These are phyloP conservation scores for Kernera saxatilis DNA, from an alignment of 345 rosid species.

Conservation along the genomic window DNA sequence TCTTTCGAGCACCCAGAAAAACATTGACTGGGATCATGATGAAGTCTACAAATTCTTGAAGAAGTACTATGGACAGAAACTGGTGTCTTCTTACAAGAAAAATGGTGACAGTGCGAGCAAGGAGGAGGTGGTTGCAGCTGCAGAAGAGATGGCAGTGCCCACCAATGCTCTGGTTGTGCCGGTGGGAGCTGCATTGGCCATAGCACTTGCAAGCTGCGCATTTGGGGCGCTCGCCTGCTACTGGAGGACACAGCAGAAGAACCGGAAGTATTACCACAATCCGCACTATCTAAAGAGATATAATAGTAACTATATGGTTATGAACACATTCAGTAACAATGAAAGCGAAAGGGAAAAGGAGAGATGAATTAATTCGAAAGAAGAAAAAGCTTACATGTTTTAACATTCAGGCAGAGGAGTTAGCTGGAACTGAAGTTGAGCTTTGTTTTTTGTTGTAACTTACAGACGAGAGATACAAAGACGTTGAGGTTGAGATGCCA, in stretches of 20 bases:
- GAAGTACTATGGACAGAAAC: constrained; percentile 58
- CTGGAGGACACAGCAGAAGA: constrained; percentile 97
- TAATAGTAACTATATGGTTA: constrained; percentile 44
- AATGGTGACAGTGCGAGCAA: constrained; percentile 34
- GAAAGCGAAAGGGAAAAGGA: constrained; percentile 34
- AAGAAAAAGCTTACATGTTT: constrained; percentile 18
- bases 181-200: constrained; percentile 92
- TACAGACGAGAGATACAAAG: constrained; percentile 26
- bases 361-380: constrained; percentile 16
- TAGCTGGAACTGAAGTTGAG: constrained; percentile 16
- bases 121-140: constrained; percentile 35
- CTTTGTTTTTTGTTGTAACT: constrained; percentile 20
- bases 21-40: constrained; percentile 60
- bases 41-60: constrained; percentile 74
- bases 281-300: constrained; percentile 80
- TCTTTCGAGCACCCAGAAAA: constrained; percentile 30
- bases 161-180: constrained; percentile 83
- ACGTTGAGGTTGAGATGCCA: constrained; percentile 28
- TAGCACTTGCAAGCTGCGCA: constrained; percentile 94
- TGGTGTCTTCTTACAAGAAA: constrained; percentile 62
- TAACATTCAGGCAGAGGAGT: constrained; percentile 3
- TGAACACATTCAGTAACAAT: constrained; percentile 32
- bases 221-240: constrained; percentile 95
- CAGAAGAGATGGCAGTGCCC: constrained; percentile 56
- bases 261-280: constrained; percentile 84